Evolutionary conservation across 129 eudicot genomes (phyloP).

Genomic region (Tanacetum coccineum): DNA sequence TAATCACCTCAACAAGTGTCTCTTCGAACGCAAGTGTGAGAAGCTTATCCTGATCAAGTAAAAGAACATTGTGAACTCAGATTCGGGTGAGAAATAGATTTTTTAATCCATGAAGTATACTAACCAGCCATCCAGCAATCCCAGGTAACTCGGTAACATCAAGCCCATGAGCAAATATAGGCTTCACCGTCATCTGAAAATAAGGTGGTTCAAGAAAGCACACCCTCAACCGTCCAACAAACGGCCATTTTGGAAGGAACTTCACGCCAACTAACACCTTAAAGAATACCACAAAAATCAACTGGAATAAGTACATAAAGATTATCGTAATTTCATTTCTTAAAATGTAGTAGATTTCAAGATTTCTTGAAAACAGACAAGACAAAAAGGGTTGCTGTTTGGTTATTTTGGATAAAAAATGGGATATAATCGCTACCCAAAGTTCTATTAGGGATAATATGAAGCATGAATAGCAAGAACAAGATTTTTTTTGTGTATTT

Average conservation of each 20-base stretch:
- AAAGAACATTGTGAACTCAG: neutral
- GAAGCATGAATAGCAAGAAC: too few relatives aligned
- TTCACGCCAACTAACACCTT: constrained; percentile 92
- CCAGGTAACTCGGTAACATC: constrained; percentile 98
- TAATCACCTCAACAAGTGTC: constrained; percentile 82
- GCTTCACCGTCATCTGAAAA: constrained; percentile 95
- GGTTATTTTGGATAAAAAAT: too few relatives aligned
- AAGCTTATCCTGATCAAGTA: constrained; percentile 67
- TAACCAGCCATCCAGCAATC: constrained; percentile 95
- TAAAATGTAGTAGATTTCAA: too few relatives aligned
- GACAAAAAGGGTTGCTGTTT: too few relatives aligned
- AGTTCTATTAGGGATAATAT: too few relatives aligned
- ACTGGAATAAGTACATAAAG: neutral
- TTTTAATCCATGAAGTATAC: constrained; percentile 8
- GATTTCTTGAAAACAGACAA: too few relatives aligned
- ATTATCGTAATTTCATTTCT: too few relatives aligned
- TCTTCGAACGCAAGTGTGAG: constrained; percentile 77
- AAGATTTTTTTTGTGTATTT: too few relatives aligned
- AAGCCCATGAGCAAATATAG: constrained; percentile 79
- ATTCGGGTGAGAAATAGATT: constrained; percentile 2
- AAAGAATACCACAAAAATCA: constrained; percentile 11
- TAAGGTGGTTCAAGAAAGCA: constrained; percentile 94
- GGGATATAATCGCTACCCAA: too few relatives aligned
- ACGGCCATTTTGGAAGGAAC: constrained; percentile 80
- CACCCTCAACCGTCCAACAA: constrained; percentile 72